Percentiles rank a stretch among this genome's conserved stretches.
Evolutionary conservation across 768 basidiomycete genomes (phyloP).

Genomic region (Termitomyces sp.): DNA sequence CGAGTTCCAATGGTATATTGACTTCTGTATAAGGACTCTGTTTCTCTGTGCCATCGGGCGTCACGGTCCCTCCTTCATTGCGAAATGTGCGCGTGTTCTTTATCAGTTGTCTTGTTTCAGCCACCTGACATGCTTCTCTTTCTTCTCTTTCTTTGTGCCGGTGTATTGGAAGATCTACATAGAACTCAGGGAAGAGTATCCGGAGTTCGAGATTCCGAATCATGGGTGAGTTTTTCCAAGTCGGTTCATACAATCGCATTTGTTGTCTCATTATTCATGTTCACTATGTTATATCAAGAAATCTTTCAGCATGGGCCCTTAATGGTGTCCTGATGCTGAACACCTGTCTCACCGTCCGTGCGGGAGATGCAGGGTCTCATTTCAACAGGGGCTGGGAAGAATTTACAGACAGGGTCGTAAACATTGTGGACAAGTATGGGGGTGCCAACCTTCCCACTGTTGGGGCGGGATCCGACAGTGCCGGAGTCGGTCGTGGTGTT

Average conservation of each 20-base stretch:
- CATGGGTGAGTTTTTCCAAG: slow-evolving; percentile 62
- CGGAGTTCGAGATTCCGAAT: slow-evolving; percentile 68
- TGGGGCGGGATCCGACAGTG: slow-evolving; percentile 25
- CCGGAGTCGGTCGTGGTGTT: slow-evolving; percentile 60
- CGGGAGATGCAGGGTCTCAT: slow-evolving; percentile 73
- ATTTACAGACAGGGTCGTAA: slow-evolving; percentile 79
- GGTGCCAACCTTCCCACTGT: slow-evolving; percentile 55
- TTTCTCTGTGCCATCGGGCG: slow-evolving; percentile 85
- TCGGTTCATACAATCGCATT: neutral
- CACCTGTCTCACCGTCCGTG: slow-evolving; percentile 85
- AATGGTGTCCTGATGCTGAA: slow-evolving; percentile 90
- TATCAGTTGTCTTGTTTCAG: neutral
- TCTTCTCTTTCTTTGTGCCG: neutral
- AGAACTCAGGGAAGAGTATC: slow-evolving; percentile 80
- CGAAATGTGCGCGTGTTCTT: slow-evolving; percentile 51
- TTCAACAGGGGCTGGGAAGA: slow-evolving; percentile 85
- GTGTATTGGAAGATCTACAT: slow-evolving; percentile 63
- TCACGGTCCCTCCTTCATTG: slow-evolving; percentile 74
- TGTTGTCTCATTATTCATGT: slow-evolving; percentile 1
- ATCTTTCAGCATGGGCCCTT: slow-evolving; percentile 74
- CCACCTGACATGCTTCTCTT: slow-evolving; percentile 10
- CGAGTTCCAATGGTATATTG: slow-evolving; percentile 1
- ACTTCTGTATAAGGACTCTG: slow-evolving; percentile 52
- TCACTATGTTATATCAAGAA: slow-evolving; percentile 35
- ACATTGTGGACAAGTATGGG: slow-evolving; percentile 71